Conservation (phyloP, 495 filamentous ascomycete species). For the Hamigera avellanea region DNA sequence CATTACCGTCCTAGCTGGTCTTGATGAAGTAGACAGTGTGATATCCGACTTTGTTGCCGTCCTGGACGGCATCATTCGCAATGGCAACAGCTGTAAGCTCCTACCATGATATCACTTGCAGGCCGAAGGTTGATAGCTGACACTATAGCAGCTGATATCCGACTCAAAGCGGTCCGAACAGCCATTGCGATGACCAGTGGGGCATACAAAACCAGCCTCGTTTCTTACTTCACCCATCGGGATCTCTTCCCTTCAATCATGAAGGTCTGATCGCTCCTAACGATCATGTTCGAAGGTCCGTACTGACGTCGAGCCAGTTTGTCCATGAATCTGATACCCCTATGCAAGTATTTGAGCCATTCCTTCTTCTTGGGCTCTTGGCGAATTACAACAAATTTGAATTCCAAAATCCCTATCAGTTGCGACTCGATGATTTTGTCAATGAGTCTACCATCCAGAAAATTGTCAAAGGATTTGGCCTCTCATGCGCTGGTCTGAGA, state of each 20-base stretch:
- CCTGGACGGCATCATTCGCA: constrained; percentile 71
- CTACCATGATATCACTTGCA: background rate
- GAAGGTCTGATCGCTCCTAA: constrained; percentile 49
- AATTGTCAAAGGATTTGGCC: constrained; percentile 63
- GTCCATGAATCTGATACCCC: constrained; percentile 68
- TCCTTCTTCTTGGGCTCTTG: constrained; percentile 75
- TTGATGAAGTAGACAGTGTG: constrained; percentile 74
- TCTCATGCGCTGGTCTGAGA: constrained; percentile 51
- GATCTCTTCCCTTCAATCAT: constrained; percentile 91
- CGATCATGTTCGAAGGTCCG: background rate
- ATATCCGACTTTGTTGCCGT: constrained; percentile 81
- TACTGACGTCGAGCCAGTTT: constrained; percentile 41
- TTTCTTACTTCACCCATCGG: constrained; percentile 90
- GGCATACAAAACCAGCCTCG: constrained; percentile 83
- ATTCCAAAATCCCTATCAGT: constrained; percentile 91
- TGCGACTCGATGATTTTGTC: constrained; percentile 94
- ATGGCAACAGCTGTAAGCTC: constrained; percentile 55
- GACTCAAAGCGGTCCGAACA: constrained; percentile 68
- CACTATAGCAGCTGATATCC: constrained; percentile 46
- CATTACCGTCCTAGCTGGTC: constrained; percentile 76
- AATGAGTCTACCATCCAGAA: constrained; percentile 80
- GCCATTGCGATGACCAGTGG: constrained; percentile 80
- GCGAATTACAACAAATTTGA: constrained; percentile 99
- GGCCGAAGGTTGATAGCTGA: constrained; percentile 2
- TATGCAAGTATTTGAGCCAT: constrained; percentile 55